Conservation (phyloP, 352 stramenopile species). For the Phytophthora cajani region DNA sequence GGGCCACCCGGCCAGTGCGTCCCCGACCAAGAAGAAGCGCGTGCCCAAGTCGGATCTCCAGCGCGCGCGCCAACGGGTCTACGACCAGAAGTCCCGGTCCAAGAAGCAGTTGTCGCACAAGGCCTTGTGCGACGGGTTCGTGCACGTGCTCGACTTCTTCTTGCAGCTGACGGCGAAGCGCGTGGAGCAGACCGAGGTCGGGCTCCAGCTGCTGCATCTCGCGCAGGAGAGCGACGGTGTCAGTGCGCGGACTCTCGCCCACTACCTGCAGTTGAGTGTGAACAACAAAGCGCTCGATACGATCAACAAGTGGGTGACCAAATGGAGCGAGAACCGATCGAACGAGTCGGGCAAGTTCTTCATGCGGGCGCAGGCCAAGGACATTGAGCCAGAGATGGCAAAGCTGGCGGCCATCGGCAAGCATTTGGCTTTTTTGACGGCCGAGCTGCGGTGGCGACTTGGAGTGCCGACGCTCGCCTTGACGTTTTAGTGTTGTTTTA, state of each 20-base stretch:
- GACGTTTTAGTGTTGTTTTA: slow-evolving; percentile 7
- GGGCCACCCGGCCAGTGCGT: not conserved
- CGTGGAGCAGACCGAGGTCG: slow-evolving; percentile 17
- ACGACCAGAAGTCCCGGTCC: slow-evolving; percentile 30
- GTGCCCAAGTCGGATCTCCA: slow-evolving; percentile 17
- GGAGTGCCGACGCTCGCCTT: slow-evolving; percentile 10
- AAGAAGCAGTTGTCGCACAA: slow-evolving; percentile 22
- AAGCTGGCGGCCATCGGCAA: slow-evolving; percentile 7
- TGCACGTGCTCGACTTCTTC: slow-evolving; percentile 18
- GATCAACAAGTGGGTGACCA: slow-evolving; percentile 15
- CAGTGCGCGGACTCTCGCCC: not conserved
- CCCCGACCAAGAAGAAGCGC: slow-evolving; percentile 11
- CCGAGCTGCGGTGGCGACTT: slow-evolving; percentile 24
- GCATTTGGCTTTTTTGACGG: slow-evolving; percentile 8
- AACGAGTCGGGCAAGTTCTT: slow-evolving; percentile 31
- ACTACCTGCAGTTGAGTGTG: not conserved
- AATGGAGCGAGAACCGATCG: slow-evolving; percentile 20
- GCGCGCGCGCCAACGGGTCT: slow-evolving; percentile 23
- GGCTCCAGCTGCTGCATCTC: slow-evolving; percentile 15
- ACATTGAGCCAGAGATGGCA: slow-evolving; percentile 18
- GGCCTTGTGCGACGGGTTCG: slow-evolving; percentile 12
- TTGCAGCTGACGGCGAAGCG: slow-evolving; percentile 17
- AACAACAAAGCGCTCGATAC: slow-evolving; percentile 23
- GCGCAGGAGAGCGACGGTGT: slow-evolving; percentile 16
- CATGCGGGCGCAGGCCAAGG: slow-evolving; percentile 15